Percentiles rank a stretch among this genome's conserved stretches.
Evolutionary conservation across 331 rosid species (phyloP).

Genomic region (Cucumis variabilis): DNA sequence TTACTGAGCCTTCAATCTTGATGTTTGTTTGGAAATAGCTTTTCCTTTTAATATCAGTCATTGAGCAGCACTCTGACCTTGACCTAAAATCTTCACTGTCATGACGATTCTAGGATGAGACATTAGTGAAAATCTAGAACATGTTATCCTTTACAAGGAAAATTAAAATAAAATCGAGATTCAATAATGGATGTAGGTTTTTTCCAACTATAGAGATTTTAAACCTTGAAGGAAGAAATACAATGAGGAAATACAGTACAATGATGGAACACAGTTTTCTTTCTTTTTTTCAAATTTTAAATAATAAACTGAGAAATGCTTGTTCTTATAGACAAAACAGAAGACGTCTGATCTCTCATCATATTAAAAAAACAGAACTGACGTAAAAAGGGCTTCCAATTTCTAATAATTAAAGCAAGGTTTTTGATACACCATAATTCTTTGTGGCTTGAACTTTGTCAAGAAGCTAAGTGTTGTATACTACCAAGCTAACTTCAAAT

Average conservation of each 20-base stretch:
- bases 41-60: neutral
- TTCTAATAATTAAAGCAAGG: neutral
- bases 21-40: constrained; percentile 13
- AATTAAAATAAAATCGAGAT: neutral
- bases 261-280: neutral
- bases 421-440: neutral
- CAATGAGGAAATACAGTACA: no score
- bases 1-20: neutral
- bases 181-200: neutral
- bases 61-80: constrained; percentile 10
- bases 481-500: constrained; percentile 4
- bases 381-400: neutral
- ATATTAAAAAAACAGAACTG: neutral
- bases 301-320: neutral
- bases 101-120: neutral
- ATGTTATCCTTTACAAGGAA: neutral
- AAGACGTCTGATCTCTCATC: neutral
- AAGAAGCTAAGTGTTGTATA: neutral
- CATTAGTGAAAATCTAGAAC: constrained; percentile 7
- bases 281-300: neutral
- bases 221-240: neutral
- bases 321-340: neutral
- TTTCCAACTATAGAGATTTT: constrained; percentile 19
- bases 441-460: neutral
- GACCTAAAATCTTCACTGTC: constrained; percentile 19